Evolutionary conservation across 306 rosid species (phyloP).

Genomic region (Malus fusca): DNA sequence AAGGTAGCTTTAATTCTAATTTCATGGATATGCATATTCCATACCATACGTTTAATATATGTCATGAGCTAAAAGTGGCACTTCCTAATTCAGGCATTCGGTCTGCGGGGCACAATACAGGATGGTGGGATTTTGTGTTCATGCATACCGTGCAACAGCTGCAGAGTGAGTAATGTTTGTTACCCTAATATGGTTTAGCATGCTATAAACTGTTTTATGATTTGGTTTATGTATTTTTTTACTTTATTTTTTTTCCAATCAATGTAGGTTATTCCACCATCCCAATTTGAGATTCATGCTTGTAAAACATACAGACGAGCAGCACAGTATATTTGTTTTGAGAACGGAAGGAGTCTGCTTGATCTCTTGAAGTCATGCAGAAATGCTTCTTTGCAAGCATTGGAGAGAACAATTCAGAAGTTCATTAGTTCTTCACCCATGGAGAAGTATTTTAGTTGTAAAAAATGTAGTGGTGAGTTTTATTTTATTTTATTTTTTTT

Average conservation of each 20-base stretch:
- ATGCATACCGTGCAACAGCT: conserved; percentile 64
- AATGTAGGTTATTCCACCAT: conserved; percentile 77
- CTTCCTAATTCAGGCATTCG: conserved; percentile 52
- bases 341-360: conserved; percentile 88
- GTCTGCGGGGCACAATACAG: conserved; percentile 65
- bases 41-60: neutral
- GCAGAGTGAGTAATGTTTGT: conserved; percentile 51
- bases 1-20: conserved; percentile 47
- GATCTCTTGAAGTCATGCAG: conserved; percentile 82
- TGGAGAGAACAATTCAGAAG: conserved; percentile 80
- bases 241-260: conserved; percentile 16
- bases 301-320: conserved; percentile 87
- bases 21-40: neutral
- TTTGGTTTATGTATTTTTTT: neutral
- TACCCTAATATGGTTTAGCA: neutral
- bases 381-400: conserved; percentile 51
- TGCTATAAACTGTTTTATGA: neutral
- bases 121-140: conserved; percentile 89
- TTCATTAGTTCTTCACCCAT: conserved; percentile 55
- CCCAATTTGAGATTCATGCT: conserved; percentile 98
- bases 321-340: conserved; percentile 87
- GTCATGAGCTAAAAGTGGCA: conserved; percentile 10
- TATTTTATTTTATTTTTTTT: no score
- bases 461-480: conserved; percentile 71
- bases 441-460: conserved; percentile 69